Base-by-base conservation (phyloP, 2,329 filamentous ascomycete genomes). In the Aspergillus calidoustus region DNA sequence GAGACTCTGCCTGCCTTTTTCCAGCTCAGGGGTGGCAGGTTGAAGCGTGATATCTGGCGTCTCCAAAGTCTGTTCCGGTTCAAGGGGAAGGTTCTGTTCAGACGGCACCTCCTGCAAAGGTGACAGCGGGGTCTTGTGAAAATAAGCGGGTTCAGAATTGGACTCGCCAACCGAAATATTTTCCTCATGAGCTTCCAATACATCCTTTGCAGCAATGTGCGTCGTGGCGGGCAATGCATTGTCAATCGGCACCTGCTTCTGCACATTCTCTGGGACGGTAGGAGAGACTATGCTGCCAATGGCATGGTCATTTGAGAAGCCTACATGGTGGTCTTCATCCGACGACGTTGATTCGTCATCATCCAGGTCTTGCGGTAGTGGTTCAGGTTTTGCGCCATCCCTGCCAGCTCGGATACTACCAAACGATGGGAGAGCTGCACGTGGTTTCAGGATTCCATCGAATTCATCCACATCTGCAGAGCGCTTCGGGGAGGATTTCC, bases 371-470 rank as follows among this genome's bases (percentile, higher is more conserved):
- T 69, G 68, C 13, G 64, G 65, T 30, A 57, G 47, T 3, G 68
- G 54, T 7, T 64, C 64, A 17, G 63, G 58, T 1, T 62, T 59
- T 17, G 65, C 65, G 49, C 71, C 73, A 56, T 78, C 72, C 44
- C 79, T 79, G 52, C 74, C 76, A n/a, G 78, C 81, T 31, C 85
- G 80, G 54, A 89, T 81, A 69, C 87, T 88, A n/a, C 86, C 87
- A 72, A 89, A 89, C 0, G 82, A 86, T 7, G 87, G 87, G 28
- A 89, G 77, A 13, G 81, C 82, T 5, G 85, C 85, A 22, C 85
- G 80, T 31, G 87, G 87, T 69, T 83, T 84, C 76, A 87, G 83
- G 34, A 84, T 76, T 52, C 84, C 82, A 57, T 85, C 83, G 58
- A 84, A 80, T 48, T 86, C 83, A 59, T 87, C 80, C 19, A 83